Conservation (phyloP, 1,284 basidiomycete species). For the Cryptococcus floricola region DNA sequence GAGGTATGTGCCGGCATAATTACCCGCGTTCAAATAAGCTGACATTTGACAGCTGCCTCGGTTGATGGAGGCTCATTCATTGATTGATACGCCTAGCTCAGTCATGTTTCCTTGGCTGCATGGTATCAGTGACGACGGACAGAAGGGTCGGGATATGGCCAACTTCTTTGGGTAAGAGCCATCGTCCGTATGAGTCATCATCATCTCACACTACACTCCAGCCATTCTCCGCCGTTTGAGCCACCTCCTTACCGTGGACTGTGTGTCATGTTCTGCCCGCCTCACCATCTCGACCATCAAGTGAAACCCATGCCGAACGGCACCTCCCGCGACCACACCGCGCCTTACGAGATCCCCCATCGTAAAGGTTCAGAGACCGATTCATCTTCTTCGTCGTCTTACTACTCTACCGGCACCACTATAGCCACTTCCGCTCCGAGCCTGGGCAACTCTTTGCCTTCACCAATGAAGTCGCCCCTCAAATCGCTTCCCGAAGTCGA, state of each 20-base stretch:
- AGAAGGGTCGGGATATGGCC: constrained; percentile 43
- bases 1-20: constrained; percentile 24
- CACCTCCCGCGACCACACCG: background rate
- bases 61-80: constrained; percentile 39
- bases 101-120: constrained; percentile 50
- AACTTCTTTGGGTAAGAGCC: constrained; percentile 44
- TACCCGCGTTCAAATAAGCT: background rate
- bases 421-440: constrained; percentile 27
- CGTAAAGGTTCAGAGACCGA: constrained; percentile 32
- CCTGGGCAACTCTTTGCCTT: constrained; percentile 12
- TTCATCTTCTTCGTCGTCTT: constrained; percentile 39
- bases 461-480: constrained; percentile 7
- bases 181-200: background rate
- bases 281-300: constrained; percentile 29
- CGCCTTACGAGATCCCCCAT: constrained; percentile 9
- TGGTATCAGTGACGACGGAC: constrained; percentile 47
- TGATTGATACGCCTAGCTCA: constrained; percentile 45
- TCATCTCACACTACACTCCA: constrained; percentile 3
- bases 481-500: constrained; percentile 2
- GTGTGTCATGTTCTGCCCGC: constrained; percentile 37
- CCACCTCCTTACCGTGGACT: constrained; percentile 48
- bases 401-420: constrained; percentile 29
- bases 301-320: background rate
- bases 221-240: constrained; percentile 39
- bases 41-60: constrained; percentile 26